Evolutionary conservation across 2,329 filamentous ascomycete species (phyloP).

Genomic region (Cladosporium sp.): DNA sequence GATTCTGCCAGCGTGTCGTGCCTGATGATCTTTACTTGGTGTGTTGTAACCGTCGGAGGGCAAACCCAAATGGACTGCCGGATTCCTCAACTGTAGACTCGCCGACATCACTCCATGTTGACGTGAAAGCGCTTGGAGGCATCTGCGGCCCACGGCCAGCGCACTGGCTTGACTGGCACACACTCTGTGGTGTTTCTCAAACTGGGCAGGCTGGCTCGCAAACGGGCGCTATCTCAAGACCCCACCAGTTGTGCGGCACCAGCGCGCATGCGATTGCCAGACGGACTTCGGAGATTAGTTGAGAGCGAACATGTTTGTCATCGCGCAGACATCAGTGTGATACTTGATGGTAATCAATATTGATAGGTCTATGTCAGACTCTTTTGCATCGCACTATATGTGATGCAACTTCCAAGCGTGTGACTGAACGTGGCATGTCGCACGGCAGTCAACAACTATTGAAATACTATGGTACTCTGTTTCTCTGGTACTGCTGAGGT

Average conservation of each 20-base stretch:
- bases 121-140: conserved; percentile 6
- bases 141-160: conserved; percentile 7
- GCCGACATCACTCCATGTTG: conserved; percentile 12
- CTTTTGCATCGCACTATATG: background rate
- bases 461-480: background rate
- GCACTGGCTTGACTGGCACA: conserved; percentile 15
- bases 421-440: background rate
- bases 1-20: conserved; percentile 3
- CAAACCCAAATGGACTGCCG: conserved; percentile 16
- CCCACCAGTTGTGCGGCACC: conserved; percentile 10
- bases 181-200: background rate
- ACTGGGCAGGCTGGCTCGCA: conserved; percentile 4
- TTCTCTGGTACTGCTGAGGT: background rate
- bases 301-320: conserved; percentile 18
- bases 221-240: conserved; percentile 13
- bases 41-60: conserved; percentile 7
- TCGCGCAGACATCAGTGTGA: conserved; percentile 1
- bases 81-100: background rate
- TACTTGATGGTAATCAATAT: background rate
- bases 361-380: background rate
- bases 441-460: background rate
- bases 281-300: conserved; percentile 18
- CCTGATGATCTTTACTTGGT: conserved; percentile 8
- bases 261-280: conserved; percentile 2
- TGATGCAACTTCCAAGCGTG: background rate